Percentiles rank a stretch among this genome's conserved stretches.
Evolutionary conservation across 73 alveolate genomes (phyloP).

Genomic region (Paramecium bursaria): DNA sequence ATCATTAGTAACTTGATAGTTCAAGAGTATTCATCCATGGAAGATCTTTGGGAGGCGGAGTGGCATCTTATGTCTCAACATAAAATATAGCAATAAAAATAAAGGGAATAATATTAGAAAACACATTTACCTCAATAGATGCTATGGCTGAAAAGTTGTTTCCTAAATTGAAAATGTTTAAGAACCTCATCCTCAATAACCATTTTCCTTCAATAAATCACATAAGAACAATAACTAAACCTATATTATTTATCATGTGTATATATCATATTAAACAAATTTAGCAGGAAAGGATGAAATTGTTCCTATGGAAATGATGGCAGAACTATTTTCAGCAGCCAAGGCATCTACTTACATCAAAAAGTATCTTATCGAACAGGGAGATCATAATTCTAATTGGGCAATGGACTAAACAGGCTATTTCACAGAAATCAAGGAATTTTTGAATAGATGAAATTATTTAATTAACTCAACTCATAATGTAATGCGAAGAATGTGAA

Average conservation of each 20-base stretch:
- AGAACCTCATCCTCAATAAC: slow-evolving; percentile 78
- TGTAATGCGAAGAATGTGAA: slow-evolving; percentile 81
- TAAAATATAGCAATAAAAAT: slow-evolving; percentile 54
- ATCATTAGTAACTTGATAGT: slow-evolving; percentile 80
- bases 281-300: slow-evolving; percentile 88
- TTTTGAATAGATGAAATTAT: slow-evolving; percentile 36
- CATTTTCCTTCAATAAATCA: slow-evolving; percentile 87
- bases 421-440: slow-evolving; percentile 20
- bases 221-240: slow-evolving; percentile 67
- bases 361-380: slow-evolving; percentile 64
- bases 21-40: slow-evolving; percentile 88
- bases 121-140: slow-evolving; percentile 91
- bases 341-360: slow-evolving; percentile 73
- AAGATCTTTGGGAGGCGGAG: slow-evolving; percentile 97
- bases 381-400: slow-evolving; percentile 75
- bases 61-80: slow-evolving; percentile 76
- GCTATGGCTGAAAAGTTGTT: slow-evolving; percentile 92
- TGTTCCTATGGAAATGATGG: slow-evolving; percentile 85
- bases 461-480: no score
- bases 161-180: slow-evolving; percentile 80
- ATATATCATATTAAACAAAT: slow-evolving; percentile 74
- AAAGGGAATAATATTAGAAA: slow-evolving; percentile 93
- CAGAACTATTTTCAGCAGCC: slow-evolving; percentile 76
- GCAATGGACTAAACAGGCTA: slow-evolving; percentile 53
- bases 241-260: slow-evolving; percentile 77